A percentile compares a stretch with the other conserved stretches of the same genome.
Evolutionary conservation across 75 land plant genomes (phyloP).

Genomic region (Pseudotsuga menziesii): DNA sequence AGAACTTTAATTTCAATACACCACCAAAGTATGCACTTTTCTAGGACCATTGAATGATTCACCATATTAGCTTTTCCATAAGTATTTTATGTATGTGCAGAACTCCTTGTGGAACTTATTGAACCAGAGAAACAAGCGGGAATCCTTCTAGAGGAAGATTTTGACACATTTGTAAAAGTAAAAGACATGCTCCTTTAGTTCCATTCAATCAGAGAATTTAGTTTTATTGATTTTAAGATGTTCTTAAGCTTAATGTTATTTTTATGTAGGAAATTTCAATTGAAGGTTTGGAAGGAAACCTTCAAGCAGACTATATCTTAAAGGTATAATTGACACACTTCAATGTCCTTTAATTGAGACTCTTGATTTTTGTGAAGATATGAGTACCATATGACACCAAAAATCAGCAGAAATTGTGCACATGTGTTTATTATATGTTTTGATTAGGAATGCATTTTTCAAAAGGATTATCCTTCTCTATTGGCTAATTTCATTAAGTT

Average conservation of each 20-base stretch:
- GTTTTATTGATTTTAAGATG: background rate
- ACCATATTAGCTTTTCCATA: background rate
- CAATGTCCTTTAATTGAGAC: background rate
- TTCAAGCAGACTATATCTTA: conserved; percentile 67
- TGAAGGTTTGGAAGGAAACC: conserved; percentile 55
- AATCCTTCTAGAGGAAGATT: conserved; percentile 65
- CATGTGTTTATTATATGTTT: background rate
- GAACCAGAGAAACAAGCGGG: conserved; percentile 63
- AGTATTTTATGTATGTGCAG: conserved; percentile 24
- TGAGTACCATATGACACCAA: background rate
- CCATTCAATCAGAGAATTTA: background rate
- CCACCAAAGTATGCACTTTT: background rate
- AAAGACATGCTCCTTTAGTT: background rate
- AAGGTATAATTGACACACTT: conserved; percentile 23
- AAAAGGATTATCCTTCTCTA: background rate
- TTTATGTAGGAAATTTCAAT: conserved; percentile 52
- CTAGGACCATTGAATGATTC: background rate
- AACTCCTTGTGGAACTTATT: conserved; percentile 42
- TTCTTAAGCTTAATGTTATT: background rate
- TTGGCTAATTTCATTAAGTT: conserved; percentile 1
- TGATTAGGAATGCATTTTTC: background rate
- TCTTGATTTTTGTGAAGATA: background rate
- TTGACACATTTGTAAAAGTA: conserved; percentile 89
- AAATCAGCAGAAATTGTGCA: background rate
- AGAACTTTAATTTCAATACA: background rate